A percentile compares a stretch with the other conserved stretches of the same genome.
phyloP scores from a whole-genome alignment of 352 stramenopile species.

The Globisporangium okanoganense region DNA sequence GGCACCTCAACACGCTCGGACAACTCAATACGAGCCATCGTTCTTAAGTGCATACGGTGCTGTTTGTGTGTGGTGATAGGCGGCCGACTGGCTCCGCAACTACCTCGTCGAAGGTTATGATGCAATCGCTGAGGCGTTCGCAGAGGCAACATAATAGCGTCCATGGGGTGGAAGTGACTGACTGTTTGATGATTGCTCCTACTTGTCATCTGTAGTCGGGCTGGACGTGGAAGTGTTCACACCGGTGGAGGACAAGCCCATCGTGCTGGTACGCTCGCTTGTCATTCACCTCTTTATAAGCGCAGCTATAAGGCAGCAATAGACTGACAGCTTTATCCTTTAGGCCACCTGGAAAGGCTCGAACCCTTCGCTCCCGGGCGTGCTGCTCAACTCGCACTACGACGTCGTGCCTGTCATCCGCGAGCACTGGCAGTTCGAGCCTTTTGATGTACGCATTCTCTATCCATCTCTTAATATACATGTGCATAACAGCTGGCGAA shows the following conservation, averaged over 20 bases:
- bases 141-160: neutral
- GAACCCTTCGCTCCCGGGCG: constrained; percentile 68
- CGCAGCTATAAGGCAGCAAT: too few species aligned
- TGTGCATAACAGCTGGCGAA: neutral
- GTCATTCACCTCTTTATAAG: neutral
- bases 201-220: constrained; percentile 22
- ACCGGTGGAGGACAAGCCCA: constrained; percentile 66
- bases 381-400: constrained; percentile 95
- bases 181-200: neutral
- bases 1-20: too few species aligned
- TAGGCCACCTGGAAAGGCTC: constrained; percentile 73
- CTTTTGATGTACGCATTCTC: constrained; percentile 62
- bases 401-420: constrained; percentile 91
- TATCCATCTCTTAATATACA: neutral
- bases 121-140: neutral
- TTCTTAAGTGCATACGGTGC: neutral
- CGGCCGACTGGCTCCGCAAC: constrained; percentile 45
- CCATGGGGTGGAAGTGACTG: neutral
- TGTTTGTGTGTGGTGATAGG: constrained; percentile 19
- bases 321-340: neutral
- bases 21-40: neutral
- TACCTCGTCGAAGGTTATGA: constrained; percentile 37
- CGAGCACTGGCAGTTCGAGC: constrained; percentile 85
- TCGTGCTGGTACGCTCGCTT: constrained; percentile 76
- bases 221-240: constrained; percentile 51